Conservation (phyloP, 2,329 filamentous ascomycete species). For the Fusarium keratoplasticum region DNA sequence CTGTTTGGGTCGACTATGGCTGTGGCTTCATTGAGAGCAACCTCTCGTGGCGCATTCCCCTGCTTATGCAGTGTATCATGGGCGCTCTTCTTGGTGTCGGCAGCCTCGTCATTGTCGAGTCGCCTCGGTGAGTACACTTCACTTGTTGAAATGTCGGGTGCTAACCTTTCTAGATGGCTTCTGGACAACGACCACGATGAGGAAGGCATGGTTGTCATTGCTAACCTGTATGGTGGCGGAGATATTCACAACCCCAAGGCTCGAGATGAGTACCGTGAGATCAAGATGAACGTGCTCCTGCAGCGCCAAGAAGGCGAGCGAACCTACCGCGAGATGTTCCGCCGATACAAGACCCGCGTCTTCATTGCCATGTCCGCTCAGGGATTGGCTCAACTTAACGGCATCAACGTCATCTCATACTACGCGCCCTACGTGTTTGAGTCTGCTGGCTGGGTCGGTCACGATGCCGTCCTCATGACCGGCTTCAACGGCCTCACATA, state of each 20-base stretch:
- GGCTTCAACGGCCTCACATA: conserved; percentile 95
- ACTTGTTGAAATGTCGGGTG: conserved; percentile 7
- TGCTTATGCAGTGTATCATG: conserved; percentile 96
- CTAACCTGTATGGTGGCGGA: conserved; percentile 94
- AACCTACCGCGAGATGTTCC: conserved; percentile 94
- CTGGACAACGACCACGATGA: conserved; percentile 98
- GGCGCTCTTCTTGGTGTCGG: conserved; percentile 85
- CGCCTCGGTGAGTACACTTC: conserved; percentile 76
- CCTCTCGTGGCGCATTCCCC: conserved; percentile 89
- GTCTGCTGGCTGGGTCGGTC: conserved; percentile 93
- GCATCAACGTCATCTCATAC: conserved; percentile 99
- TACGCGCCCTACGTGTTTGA: conserved; percentile 98
- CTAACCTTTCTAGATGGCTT: conserved; percentile 78
- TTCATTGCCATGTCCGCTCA: conserved; percentile 99
- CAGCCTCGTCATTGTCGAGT: conserved; percentile 94
- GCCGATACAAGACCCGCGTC: conserved; percentile 88
- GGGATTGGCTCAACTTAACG: conserved; percentile 94
- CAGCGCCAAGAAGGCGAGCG: conserved; percentile 95
- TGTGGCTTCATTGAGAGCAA: conserved; percentile 90
- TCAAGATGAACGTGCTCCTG: conserved; percentile 97
- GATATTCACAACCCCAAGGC: conserved; percentile 95
- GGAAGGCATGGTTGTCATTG: conserved; percentile 97
- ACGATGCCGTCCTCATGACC: conserved; percentile 94
- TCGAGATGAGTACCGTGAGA: conserved; percentile 95
- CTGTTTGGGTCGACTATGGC: conserved; percentile 98